Conservation (phyloP, 2,329 filamentous ascomycete species). For the Cercospora berteroae region DNA sequence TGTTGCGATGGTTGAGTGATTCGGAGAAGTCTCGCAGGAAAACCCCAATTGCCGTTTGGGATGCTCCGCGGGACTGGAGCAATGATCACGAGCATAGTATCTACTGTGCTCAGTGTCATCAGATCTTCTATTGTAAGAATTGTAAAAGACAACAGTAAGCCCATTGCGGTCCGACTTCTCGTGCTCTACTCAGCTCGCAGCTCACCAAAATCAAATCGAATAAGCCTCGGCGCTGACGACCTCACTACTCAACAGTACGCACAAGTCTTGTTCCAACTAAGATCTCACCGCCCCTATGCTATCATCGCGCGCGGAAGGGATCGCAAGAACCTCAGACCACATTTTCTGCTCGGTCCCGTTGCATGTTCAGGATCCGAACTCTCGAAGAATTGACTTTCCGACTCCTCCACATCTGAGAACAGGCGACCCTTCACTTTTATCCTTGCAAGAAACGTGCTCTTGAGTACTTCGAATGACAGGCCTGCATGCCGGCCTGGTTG, state of each 20-base stretch:
- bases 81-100: neutral
- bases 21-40: neutral
- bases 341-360: neutral
- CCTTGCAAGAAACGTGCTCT: neutral
- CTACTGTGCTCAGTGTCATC: neutral
- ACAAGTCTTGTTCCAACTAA: neutral
- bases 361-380: neutral
- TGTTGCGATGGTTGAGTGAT: neutral
- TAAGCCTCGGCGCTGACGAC: neutral
- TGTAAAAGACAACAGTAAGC: neutral
- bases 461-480: neutral
- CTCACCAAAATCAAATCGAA: neutral
- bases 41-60: neutral
- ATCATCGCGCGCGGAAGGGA: neutral
- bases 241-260: neutral
- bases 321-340: neutral
- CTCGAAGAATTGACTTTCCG: neutral
- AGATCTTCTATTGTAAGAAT: neutral
- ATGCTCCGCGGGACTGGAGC: neutral
- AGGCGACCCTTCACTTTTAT: neutral
- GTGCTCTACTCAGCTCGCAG: neutral
- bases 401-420: neutral
- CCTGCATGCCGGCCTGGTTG: neutral
- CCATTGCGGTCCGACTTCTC: neutral
- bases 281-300: neutral